phyloP scores from a whole-genome alignment of 768 basidiomycete genomes.

The Fistulinella prunicolor region DNA sequence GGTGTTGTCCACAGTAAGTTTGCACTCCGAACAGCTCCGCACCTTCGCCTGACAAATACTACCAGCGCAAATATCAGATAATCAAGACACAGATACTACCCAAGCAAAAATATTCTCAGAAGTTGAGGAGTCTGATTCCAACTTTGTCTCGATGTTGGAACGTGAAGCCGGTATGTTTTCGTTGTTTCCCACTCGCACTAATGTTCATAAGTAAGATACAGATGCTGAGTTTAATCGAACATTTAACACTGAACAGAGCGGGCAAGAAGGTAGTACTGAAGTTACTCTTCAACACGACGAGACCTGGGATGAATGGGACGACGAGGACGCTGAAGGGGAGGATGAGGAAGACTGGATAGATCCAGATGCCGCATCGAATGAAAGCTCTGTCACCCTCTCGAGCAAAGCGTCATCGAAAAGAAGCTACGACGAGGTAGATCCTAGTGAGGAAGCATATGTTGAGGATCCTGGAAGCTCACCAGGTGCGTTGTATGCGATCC shows the following conservation, averaged over 20 bases:
- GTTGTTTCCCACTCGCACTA: background rate
- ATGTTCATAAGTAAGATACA: slow-evolving; percentile 9
- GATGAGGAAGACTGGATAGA: slow-evolving; percentile 44
- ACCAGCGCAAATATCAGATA: slow-evolving; percentile 10
- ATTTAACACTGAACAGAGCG: slow-evolving; percentile 14
- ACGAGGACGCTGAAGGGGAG: slow-evolving; percentile 46
- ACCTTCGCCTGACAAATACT: slow-evolving; percentile 4
- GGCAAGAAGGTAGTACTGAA: slow-evolving; percentile 19
- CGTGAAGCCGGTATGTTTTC: slow-evolving; percentile 29
- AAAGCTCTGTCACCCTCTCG: slow-evolving; percentile 55
- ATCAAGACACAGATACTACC: slow-evolving; percentile 9
- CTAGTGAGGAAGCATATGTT: slow-evolving; percentile 36
- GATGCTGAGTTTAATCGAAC: slow-evolving; percentile 29
- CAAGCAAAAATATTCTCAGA: slow-evolving; percentile 8
- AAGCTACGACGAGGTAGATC: slow-evolving; percentile 45
- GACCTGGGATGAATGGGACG: slow-evolving; percentile 32
- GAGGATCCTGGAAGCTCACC: slow-evolving; percentile 41
- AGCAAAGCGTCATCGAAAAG: slow-evolving; percentile 53
- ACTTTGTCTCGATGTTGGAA: slow-evolving; percentile 26
- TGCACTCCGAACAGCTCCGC: background rate
- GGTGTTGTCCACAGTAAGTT: slow-evolving; percentile 12
- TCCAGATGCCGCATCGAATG: slow-evolving; percentile 45
- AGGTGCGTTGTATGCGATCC: slow-evolving; percentile 32
- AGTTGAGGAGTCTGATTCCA: slow-evolving; percentile 30
- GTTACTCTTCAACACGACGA: slow-evolving; percentile 12